Base-by-base conservation (phyloP, 768 basidiomycete genomes). In the Piloderma croceum region DNA sequence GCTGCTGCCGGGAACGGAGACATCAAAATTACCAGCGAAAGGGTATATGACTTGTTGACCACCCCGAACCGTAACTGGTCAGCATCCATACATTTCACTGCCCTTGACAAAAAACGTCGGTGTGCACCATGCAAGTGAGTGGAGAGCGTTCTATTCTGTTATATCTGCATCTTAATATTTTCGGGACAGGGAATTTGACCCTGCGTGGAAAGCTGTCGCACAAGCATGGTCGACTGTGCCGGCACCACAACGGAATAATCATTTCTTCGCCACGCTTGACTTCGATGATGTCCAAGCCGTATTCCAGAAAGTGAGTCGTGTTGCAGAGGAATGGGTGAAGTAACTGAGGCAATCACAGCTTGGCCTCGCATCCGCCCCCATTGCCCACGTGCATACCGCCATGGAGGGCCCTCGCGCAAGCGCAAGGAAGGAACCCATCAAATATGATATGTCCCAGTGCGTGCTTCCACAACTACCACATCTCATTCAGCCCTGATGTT, bases 71-170 rank as follows among this genome's bases (percentile, higher is more conserved):
- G 96, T 46, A 79, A 83, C 49, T 99, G 93, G 83, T 85, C 86
- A 2, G 80, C 82, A n/a, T 70, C 83, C 4, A 70, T 99, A 39
- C 81, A 91, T 10, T 74, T 98, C 59, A 99, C 96, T 1, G 96
- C 96, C 0, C 61, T 96, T 46, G 83, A 81, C 50, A 65, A 76
- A 7, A 74, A 81, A 47, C 80, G 89, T 56, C 85, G 81, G 60
- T 99, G 96, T 60, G 61, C 59, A n/a, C 94, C 93, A 34, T 99
- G 96, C 85, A 84, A 70, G 93, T 90, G 51, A 63, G 88, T 74
- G 5, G 22, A 2, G 7, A 19, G 13, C 23, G 11, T 4, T 40
- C 7, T 17, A 15, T 36, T 18, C 6, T 36, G 5, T 2, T 5
- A 13, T 20, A 31, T 42, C 17, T 39, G 29, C 27, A 40, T 12